A percentile compares a stretch with the other conserved stretches of the same genome.
These are phyloP conservation scores for Primulina tabacum DNA, from an alignment of 257 asterid genomes.

Conservation along the genomic window DNA sequence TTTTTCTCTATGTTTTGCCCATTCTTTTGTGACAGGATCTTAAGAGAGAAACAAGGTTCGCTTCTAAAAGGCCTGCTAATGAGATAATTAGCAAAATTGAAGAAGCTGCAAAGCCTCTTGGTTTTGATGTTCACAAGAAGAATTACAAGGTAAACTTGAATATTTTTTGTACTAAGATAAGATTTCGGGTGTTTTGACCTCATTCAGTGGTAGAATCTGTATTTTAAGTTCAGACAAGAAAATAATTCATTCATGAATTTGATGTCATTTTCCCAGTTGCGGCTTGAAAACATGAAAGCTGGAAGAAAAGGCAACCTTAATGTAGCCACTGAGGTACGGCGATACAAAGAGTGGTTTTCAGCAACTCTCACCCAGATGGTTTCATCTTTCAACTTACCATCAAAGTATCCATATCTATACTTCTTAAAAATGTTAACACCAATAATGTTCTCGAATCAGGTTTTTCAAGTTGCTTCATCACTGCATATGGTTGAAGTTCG, in stretches of 20 bases:
- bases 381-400: not conserved
- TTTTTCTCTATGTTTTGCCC: conserved; percentile 11
- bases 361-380: conserved; percentile 2
- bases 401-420: not conserved
- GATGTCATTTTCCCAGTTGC: conserved; percentile 48
- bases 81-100: conserved; percentile 82
- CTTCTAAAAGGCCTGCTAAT: conserved; percentile 72
- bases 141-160: conserved; percentile 67
- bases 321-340: conserved; percentile 75
- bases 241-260: not conserved
- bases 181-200: not conserved
- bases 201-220: not conserved
- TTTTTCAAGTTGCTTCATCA: conserved; percentile 58
- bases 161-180: not conserved
- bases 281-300: conserved; percentile 80
- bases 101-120: conserved; percentile 89
- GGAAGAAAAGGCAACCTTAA: conserved; percentile 94
- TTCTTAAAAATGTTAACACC: not conserved
- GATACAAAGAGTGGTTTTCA: not conserved
- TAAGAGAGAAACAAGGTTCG: conserved; percentile 84
- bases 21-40: conserved; percentile 45
- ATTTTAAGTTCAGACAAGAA: not conserved
- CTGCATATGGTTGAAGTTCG: conserved; percentile 62
- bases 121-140: conserved; percentile 86
- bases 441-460: conserved; percentile 36